These are phyloP conservation scores for Pichia exigua DNA, from an alignment of 805 yeast genomes.

Conservation along the genomic window DNA sequence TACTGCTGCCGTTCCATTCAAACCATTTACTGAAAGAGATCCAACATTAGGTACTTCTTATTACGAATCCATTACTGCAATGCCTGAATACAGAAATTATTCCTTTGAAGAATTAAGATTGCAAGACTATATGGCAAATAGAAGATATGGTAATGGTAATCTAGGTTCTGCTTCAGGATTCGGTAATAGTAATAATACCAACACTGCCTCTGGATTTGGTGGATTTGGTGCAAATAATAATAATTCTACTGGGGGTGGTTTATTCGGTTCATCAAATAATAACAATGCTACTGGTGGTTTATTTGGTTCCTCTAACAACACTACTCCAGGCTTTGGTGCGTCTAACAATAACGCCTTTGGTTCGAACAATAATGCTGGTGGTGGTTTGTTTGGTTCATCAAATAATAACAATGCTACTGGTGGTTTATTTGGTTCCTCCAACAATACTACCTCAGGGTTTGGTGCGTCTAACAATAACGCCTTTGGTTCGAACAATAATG, in stretches of 20 bases:
- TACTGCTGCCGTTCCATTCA: constrained; percentile 58
- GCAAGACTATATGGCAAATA: constrained; percentile 75
- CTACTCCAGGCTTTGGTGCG: constrained; percentile 4
- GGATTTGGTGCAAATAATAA: constrained; percentile 16
- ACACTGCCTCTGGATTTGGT: constrained; percentile 23
- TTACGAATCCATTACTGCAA: constrained; percentile 70
- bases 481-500: constrained; percentile 12
- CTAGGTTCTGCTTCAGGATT: constrained; percentile 19
- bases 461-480: constrained; percentile 2
- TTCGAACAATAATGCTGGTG: neutral
- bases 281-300: constrained; percentile 11
- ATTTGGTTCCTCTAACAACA: constrained; percentile 16
- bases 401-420: neutral
- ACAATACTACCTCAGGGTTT: neutral
- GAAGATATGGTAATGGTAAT: constrained; percentile 45
- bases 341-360: neutral
- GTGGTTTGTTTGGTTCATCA: constrained; percentile 7
- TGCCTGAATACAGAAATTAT: constrained; percentile 82
- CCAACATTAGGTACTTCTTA: constrained; percentile 44
- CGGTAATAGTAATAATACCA: constrained; percentile 13
- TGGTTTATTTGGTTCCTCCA: neutral
- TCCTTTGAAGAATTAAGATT: constrained; percentile 84
- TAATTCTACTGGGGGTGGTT: constrained; percentile 7
- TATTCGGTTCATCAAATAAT: constrained; percentile 14
- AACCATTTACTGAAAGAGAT: constrained; percentile 68